These are phyloP conservation scores for Leccinum solheimii DNA, from an alignment of 1,284 basidiomycete species.

Conservation along the genomic window DNA sequence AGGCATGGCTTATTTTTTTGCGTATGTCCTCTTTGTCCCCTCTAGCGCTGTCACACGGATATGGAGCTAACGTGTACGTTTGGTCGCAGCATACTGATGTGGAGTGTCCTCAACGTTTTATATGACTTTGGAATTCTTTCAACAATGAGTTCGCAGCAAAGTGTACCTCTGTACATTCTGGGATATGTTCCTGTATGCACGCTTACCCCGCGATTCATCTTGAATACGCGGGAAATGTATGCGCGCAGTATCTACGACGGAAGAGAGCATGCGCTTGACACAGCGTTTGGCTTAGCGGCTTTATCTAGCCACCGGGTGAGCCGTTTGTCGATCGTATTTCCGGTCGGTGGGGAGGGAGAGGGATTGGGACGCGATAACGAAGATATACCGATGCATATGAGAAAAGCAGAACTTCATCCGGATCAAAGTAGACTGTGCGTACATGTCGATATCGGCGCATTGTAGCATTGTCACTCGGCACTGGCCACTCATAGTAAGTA, in stretches of 20 bases:
- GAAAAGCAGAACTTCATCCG: no score
- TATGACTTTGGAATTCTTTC: not conserved
- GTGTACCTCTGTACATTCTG: not conserved
- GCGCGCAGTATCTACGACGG: not conserved
- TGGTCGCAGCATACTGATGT: no score
- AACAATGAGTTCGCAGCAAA: not conserved
- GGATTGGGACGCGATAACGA: not conserved
- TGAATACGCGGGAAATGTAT: not conserved
- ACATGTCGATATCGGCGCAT: no score
- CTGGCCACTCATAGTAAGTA: no score
- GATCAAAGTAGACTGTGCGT: no score
- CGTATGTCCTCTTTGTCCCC: not conserved
- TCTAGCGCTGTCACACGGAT: not conserved
- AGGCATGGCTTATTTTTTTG: not conserved
- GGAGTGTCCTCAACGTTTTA: no score
- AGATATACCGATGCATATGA: no score
- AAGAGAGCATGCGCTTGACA: not conserved
- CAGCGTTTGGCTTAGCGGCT: not conserved
- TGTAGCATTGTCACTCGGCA: no score
- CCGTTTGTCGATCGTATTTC: not conserved
- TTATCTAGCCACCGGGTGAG: not conserved
- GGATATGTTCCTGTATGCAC: no score
- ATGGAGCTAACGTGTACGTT: not conserved
- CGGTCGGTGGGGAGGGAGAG: not conserved
- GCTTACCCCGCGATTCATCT: not conserved